Base-by-base conservation (phyloP, 352 stramenopile species). In the Phytophthora tubulina region DNA sequence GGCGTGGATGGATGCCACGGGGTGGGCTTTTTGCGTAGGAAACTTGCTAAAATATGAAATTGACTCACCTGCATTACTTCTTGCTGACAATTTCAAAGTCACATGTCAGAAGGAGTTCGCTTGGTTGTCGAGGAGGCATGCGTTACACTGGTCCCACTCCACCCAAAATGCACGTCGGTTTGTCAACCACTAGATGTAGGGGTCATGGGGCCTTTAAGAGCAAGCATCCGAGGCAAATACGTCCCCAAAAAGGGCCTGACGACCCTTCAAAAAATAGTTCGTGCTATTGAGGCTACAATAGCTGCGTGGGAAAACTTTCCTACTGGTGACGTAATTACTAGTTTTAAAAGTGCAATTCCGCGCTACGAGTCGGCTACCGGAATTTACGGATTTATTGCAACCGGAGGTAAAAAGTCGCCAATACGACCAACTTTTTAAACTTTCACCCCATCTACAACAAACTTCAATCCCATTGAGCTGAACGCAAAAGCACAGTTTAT, bases 41-140 rank as follows among this genome's bases (percentile, higher is more conserved):
- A 49, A 63, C 6, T 7, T 67, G 7, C 13, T 72, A 48, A 54
- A 72, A 21, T 72, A 46, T 46, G 32, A 67, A 33, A 49, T 72
- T 38, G 48, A 60, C 4, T 13, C n/a, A 31, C 56, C 65, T 11
- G 50, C 58, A 6, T 17, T 77, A n/a, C 56, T 77, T 33, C 59
- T 73, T 46, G 51, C 69, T 3, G 64, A 73, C 49, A 74, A 71
- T 58, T 74, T 74, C 48, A 58, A 65, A 38, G 38, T 42, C 63
- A 77, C 36, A 64, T 73, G 11, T 73, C 56, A 17, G 35, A 70
- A 56, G 63, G 64, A 15, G 9, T 63, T 11, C 57, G 64, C n/a
- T 52, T 66, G 27, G 55, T 68, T 27, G 51, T 41, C 8, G 42
- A 70, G 32, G 67, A 64, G 31, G 44, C 58, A 10, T 64, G 50